phyloP scores from a whole-genome alignment of 148 eudicot genomes.

The Rhododendron griersonianum region DNA sequence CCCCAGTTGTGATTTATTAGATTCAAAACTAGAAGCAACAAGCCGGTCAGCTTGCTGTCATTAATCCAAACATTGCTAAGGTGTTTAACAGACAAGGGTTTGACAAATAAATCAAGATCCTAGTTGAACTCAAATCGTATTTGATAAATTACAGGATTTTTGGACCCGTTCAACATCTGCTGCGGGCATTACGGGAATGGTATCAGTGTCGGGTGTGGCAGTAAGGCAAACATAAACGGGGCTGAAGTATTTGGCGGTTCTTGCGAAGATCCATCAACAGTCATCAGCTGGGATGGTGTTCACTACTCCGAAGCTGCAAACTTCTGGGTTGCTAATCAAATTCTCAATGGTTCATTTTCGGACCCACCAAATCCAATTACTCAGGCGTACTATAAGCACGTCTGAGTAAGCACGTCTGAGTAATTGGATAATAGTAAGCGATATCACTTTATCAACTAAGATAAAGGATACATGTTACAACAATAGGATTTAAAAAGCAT shows the following conservation, averaged over 20 bases:
- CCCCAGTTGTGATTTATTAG: too few relatives aligned
- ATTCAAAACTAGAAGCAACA: too few relatives aligned
- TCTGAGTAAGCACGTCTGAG: background rate
- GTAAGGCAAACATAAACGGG: slow-evolving; percentile 6
- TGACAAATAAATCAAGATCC: too few relatives aligned
- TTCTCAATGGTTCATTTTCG: slow-evolving; percentile 17
- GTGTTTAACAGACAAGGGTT: too few relatives aligned
- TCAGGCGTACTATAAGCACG: background rate
- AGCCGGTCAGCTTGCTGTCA: too few relatives aligned
- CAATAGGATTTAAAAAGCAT: background rate
- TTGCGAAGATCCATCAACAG: slow-evolving; percentile 11
- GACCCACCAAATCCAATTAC: slow-evolving; percentile 21
- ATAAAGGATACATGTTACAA: background rate
- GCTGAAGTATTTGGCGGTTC: slow-evolving; percentile 10
- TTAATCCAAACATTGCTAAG: too few relatives aligned
- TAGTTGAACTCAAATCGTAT: background rate
- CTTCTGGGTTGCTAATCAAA: slow-evolving; percentile 22
- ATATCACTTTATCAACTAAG: background rate
- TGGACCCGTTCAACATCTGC: slow-evolving; percentile 18
- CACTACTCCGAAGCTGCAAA: slow-evolving; percentile 17
- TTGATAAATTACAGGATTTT: slow-evolving; percentile 15
- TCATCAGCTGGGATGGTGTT: slow-evolving; percentile 24
- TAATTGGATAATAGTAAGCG: background rate
- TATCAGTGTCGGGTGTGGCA: slow-evolving; percentile 14
- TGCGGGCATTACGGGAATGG: slow-evolving; percentile 17